phyloP scores from a whole-genome alignment of 305 asterid genomes.

The Coffea humblotiana region DNA sequence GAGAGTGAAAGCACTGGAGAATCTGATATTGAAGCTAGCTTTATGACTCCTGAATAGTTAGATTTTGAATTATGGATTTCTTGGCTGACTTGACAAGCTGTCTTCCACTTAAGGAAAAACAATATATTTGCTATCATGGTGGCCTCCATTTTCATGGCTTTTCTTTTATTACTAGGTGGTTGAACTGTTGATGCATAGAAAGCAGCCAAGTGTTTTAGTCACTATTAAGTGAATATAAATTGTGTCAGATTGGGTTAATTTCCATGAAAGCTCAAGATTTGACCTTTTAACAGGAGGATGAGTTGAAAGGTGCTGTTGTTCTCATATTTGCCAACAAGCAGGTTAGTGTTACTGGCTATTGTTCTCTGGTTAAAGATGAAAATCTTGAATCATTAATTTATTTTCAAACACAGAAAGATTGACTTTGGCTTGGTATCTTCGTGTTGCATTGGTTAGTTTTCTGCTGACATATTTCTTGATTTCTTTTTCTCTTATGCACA shows the following conservation, averaged over 20 bases:
- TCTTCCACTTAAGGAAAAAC: not conserved
- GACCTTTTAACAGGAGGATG: slow-evolving; percentile 47
- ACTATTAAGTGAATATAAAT: not conserved
- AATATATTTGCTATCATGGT: not conserved
- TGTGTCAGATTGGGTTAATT: not conserved
- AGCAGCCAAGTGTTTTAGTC: not conserved
- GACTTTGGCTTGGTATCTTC: not conserved
- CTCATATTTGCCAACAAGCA: slow-evolving; percentile 56
- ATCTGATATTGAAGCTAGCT: not conserved
- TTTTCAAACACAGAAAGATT: not conserved
- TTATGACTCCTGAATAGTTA: no score
- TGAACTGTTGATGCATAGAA: not conserved
- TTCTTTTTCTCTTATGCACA: slow-evolving; percentile 20
- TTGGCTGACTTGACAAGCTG: not conserved
- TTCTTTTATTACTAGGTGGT: not conserved
- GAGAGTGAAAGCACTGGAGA: not conserved
- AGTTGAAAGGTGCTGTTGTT: slow-evolving; percentile 50
- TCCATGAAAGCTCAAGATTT: not conserved
- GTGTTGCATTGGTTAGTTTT: not conserved
- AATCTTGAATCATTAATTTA: not conserved
- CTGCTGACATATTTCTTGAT: not conserved
- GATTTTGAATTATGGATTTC: not conserved
- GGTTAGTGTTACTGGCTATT: slow-evolving; percentile 23
- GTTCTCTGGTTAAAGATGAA: not conserved
- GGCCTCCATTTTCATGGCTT: not conserved